Conservation (phyloP, 169 alveolate species). For the Amoebophrya sp. region DNA sequence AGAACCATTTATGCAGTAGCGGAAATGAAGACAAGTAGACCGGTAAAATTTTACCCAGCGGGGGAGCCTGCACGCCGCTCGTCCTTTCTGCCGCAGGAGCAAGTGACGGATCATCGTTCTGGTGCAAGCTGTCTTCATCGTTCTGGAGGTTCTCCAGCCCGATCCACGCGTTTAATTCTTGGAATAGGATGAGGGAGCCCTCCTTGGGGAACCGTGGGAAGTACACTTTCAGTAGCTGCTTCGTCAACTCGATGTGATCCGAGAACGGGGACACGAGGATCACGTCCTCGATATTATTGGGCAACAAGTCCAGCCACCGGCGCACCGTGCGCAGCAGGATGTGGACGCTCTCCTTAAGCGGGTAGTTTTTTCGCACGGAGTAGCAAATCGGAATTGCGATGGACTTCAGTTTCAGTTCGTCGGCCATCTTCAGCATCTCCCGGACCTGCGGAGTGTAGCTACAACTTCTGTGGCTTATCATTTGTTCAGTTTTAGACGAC, state of each 20-base stretch:
- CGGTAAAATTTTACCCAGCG: too few relatives aligned
- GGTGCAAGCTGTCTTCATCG: too few relatives aligned
- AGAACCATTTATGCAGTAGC: too few relatives aligned
- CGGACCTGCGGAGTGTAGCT: background rate
- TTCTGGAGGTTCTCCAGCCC: background rate
- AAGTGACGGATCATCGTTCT: too few relatives aligned
- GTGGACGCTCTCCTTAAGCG: background rate
- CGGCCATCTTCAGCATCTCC: background rate
- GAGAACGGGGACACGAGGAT: background rate
- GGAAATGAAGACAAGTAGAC: too few relatives aligned
- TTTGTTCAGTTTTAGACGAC: too few relatives aligned
- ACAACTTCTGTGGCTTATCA: too few relatives aligned
- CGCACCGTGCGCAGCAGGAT: background rate
- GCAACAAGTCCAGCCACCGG: constrained; percentile 8
- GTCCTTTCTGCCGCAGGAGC: too few relatives aligned
- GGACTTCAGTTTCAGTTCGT: background rate
- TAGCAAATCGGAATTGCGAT: background rate
- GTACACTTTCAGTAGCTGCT: background rate
- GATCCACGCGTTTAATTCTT: background rate
- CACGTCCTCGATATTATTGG: background rate
- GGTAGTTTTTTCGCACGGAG: background rate
- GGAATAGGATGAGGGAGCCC: background rate
- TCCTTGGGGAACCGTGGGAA: background rate
- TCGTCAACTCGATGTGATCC: background rate
- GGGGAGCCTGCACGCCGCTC: too few relatives aligned